Conservation (phyloP, 352 stramenopile species). For the Phytophthora pisi region DNA sequence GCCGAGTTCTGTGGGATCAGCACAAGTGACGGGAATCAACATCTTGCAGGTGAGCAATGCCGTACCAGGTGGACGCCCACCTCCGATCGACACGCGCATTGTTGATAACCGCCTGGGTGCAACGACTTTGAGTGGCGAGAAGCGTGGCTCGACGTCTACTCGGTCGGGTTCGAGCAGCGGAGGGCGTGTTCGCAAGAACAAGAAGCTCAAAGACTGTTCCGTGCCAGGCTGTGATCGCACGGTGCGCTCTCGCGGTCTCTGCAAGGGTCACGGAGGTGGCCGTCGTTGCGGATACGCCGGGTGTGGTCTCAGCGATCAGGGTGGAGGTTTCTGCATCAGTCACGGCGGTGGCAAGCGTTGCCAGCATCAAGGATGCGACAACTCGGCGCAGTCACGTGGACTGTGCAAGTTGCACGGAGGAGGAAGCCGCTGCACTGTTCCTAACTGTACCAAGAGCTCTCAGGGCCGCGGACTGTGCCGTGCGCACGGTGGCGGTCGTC, state of each 20-base stretch:
- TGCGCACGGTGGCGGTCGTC: conserved; percentile 80
- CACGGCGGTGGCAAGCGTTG: conserved; percentile 86
- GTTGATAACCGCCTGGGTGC: conserved; percentile 25
- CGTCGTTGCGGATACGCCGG: conserved; percentile 70
- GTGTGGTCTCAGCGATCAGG: conserved; percentile 79
- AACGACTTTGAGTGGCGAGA: conserved; percentile 38
- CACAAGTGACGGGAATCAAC: conserved; percentile 28
- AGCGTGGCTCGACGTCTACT: conserved; percentile 42
- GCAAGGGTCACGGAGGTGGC: conserved; percentile 80
- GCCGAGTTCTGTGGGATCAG: conserved; percentile 27
- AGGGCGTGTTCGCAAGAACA: conserved; percentile 64
- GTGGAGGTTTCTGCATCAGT: conserved; percentile 82
- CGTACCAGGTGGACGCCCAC: conserved; percentile 33
- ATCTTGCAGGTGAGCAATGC: conserved; percentile 28
- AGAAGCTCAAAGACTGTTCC: conserved; percentile 87
- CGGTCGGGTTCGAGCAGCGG: conserved; percentile 50
- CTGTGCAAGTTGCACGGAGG: conserved; percentile 85
- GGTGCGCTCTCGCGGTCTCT: conserved; percentile 78
- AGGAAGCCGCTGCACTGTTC: conserved; percentile 77
- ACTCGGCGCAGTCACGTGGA: conserved; percentile 82
- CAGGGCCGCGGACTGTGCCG: conserved; percentile 84
- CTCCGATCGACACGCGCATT: conserved; percentile 59
- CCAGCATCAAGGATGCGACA: conserved; percentile 74
- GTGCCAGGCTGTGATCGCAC: conserved; percentile 75
- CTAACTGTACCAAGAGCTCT: conserved; percentile 87